Conservation (phyloP, 768 basidiomycete genomes). For the Mycena venus region DNA sequence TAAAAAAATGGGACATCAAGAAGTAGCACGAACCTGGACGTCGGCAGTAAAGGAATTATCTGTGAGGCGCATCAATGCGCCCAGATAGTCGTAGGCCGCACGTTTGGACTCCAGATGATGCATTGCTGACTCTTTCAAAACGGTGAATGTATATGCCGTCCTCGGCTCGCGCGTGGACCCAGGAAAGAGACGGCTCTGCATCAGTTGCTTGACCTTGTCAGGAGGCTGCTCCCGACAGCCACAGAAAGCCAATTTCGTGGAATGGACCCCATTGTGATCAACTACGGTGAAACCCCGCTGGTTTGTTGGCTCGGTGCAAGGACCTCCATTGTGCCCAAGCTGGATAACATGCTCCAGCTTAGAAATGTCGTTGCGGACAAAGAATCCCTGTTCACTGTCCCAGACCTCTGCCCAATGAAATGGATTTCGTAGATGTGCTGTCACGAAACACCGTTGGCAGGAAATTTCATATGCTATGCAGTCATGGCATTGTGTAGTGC, state of each 20-base stretch:
- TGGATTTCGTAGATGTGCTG: conserved; percentile 29
- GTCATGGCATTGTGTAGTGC: no score
- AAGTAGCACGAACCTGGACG: no score
- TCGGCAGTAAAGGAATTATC: no score
- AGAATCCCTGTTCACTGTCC: conserved; percentile 27
- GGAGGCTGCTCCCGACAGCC: conserved; percentile 22
- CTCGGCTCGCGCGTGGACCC: conserved; percentile 35
- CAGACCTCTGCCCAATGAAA: conserved; percentile 45
- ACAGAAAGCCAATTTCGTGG: conserved; percentile 39
- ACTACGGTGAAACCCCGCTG: conserved; percentile 33
- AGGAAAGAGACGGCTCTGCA: conserved; percentile 40
- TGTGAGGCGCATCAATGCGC: no score
- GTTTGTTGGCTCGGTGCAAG: neutral
- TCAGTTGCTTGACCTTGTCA: conserved; percentile 38
- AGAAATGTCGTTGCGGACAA: conserved; percentile 39
- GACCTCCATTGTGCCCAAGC: conserved; percentile 37
- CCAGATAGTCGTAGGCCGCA: conserved; percentile 41
- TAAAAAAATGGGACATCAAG: no score
- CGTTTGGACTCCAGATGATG: conserved; percentile 40
- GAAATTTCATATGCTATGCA: neutral
- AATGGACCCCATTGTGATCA: conserved; percentile 43
- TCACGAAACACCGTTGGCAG: conserved; percentile 39
- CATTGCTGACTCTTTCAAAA: conserved; percentile 41
- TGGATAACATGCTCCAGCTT: conserved; percentile 24
- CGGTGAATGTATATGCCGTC: conserved; percentile 39